Evolutionary conservation across 2,329 filamentous ascomycete genomes (phyloP), one percentile per base, ranked within the genome.

Genomic region (Neofusicoccum sp.): DNA sequence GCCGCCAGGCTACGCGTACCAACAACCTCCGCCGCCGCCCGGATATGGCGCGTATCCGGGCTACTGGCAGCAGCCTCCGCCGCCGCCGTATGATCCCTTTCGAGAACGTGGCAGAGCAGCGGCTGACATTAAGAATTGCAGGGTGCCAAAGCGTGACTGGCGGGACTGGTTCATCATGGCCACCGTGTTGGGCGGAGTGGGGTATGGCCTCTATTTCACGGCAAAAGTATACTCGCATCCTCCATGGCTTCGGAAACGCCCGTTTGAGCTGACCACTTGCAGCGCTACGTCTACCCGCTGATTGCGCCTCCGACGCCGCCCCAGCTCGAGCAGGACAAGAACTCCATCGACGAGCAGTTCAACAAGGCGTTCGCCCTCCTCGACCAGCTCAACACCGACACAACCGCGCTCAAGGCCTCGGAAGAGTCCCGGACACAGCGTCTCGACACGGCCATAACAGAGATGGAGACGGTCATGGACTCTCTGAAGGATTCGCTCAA

Each of bases 161-260:
- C 86, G 96, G 66, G 95, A 99, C 75, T 98, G 93, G 91, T 99
- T 99, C 79, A 98, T 99, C 77, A 97, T 98, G 92, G 95, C 95
- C 6, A 99, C 95, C 0, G 91, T 98, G 11, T 89, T 96, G 66
- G 90, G 93, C 63, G 92, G 93, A 54, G 89, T 97, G 22, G 85
- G 92, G 43, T 98, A 97, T 72, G 94, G 93, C 0, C 78, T 97
- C 28, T 99, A 95, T 74, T 86, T 89, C 67, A 85, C 97, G 14
- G 91, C 93, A 65, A 96, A 96, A 86, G 90, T 92, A 36, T 50
- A 6, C 12, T 41, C 11, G 8, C 12, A 5, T 37, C 9, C 39
- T 41, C 11, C 47, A 44, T 56, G 60, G 65, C 64, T 2, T n/a
- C 7, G 71, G 62, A 72, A 49, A 12, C n/a, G 9, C 22, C 22